Evolutionary conservation across 805 yeast species (phyloP).

Genomic region (Vanderwaltozyma yarrowii): DNA sequence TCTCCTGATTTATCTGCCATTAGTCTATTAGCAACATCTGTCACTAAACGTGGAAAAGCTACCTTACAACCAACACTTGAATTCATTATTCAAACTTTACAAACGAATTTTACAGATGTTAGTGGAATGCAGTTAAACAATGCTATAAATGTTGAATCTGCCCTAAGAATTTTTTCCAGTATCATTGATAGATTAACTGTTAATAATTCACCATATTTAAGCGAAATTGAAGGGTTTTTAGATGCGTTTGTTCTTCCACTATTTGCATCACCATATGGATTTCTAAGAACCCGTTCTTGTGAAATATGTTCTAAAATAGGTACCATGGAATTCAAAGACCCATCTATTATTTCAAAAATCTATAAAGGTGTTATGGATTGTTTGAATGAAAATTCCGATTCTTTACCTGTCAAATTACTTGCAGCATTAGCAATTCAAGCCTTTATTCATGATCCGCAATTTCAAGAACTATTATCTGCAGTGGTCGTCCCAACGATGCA

Average conservation of each 20-base stretch:
- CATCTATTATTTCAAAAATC: slow-evolving; percentile 29
- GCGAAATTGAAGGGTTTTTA: slow-evolving; percentile 63
- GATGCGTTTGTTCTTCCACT: slow-evolving; percentile 59
- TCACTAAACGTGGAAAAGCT: slow-evolving; percentile 51
- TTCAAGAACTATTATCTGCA: slow-evolving; percentile 55
- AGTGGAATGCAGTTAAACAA: slow-evolving; percentile 32
- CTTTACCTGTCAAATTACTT: slow-evolving; percentile 69
- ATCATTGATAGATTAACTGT: slow-evolving; percentile 49
- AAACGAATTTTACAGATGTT: slow-evolving; percentile 10
- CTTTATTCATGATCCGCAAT: slow-evolving; percentile 51
- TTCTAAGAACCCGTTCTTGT: slow-evolving; percentile 67
- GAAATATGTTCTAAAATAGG: slow-evolving; percentile 58
- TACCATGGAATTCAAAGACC: slow-evolving; percentile 41
- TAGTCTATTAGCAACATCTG: slow-evolving; percentile 60
- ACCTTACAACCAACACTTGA: slow-evolving; percentile 52
- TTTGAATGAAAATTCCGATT: slow-evolving; percentile 32
- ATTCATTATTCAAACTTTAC: slow-evolving; percentile 46
- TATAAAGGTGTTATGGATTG: slow-evolving; percentile 38
- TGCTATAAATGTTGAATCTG: slow-evolving; percentile 67
- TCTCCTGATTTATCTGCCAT: slow-evolving; percentile 77
- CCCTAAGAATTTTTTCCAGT: slow-evolving; percentile 67
- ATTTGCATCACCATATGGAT: slow-evolving; percentile 49
- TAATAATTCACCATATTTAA: slow-evolving; percentile 45
- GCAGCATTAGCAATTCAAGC: slow-evolving; percentile 83
- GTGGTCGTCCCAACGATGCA: slow-evolving; percentile 79